These are phyloP conservation scores for Calonectria henricotiae DNA, from an alignment of 2,329 filamentous ascomycete species.

Conservation along the genomic window DNA sequence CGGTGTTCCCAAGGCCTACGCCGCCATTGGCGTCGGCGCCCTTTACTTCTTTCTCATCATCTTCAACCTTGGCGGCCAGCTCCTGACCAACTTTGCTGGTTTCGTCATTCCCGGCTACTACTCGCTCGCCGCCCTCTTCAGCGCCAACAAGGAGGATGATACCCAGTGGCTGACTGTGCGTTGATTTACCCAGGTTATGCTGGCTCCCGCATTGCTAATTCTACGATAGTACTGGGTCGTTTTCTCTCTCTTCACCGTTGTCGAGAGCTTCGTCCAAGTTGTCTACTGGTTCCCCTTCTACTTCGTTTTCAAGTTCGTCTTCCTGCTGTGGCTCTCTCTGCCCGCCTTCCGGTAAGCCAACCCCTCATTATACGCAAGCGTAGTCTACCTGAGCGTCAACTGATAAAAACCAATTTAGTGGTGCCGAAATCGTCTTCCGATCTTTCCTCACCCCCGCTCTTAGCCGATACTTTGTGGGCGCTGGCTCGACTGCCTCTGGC, in stretches of 20 bases:
- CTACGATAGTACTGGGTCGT: slow-evolving; percentile 86
- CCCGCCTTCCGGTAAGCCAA: slow-evolving; percentile 88
- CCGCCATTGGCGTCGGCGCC: slow-evolving; percentile 81
- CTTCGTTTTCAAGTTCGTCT: slow-evolving; percentile 99
- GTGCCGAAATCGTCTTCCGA: slow-evolving; percentile 96
- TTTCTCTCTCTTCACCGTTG: slow-evolving; percentile 85
- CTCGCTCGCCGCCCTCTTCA: slow-evolving; percentile 85
- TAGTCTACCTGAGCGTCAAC: slow-evolving; percentile 30
- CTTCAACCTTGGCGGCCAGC: slow-evolving; percentile 92
- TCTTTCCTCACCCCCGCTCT: slow-evolving; percentile 94
- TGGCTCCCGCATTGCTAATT: slow-evolving; percentile 55
- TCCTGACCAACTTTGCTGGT: slow-evolving; percentile 89
- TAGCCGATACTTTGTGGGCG: slow-evolving; percentile 86
- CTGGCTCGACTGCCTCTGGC: slow-evolving; percentile 84
- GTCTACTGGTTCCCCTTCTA: slow-evolving; percentile 99
- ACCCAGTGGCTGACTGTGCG: slow-evolving; percentile 85
- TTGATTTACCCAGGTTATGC: slow-evolving; percentile 44
- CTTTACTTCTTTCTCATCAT: slow-evolving; percentile 94
- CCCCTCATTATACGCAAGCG: slow-evolving; percentile 27
- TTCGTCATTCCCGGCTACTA: slow-evolving; percentile 90
- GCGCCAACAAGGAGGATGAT: slow-evolving; percentile 80
- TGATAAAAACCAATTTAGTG: slow-evolving; percentile 69
- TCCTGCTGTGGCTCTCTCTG: slow-evolving; percentile 97
- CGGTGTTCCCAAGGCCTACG: slow-evolving; percentile 88
- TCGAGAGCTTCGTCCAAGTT: slow-evolving; percentile 87